A percentile compares a stretch with the other conserved stretches of the same genome.
These are phyloP conservation scores for Amylocarpus encephaloides DNA, from an alignment of 2,329 filamentous ascomycete genomes.

Conservation along the genomic window DNA sequence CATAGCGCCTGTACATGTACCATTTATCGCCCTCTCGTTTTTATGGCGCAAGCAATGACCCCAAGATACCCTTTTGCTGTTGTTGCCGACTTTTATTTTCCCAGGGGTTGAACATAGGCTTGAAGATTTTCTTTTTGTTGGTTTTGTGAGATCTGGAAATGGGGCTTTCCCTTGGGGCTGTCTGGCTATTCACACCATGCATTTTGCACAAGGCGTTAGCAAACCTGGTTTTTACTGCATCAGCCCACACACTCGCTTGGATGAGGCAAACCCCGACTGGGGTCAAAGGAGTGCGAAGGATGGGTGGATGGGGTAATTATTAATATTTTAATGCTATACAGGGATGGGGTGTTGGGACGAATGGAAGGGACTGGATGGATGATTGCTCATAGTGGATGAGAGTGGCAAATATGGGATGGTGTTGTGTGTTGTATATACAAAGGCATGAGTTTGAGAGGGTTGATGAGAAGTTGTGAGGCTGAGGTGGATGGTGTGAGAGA, in stretches of 20 bases:
- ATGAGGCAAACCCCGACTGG: neutral
- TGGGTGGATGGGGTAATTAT: constrained; percentile 19
- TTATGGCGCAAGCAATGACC: constrained; percentile 15
- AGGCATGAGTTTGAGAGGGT: neutral
- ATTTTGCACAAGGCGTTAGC: neutral
- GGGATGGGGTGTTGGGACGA: constrained; percentile 1
- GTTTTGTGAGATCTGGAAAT: neutral
- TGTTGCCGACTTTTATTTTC: constrained; percentile 9
- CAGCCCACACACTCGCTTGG: constrained; percentile 6
- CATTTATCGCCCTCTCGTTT: constrained; percentile 15
- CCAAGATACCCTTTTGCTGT: constrained; percentile 20
- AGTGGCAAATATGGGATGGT: neutral
- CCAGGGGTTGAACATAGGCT: neutral
- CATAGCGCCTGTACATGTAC: constrained; percentile 17
- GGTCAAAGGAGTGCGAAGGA: neutral
- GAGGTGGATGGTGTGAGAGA: neutral
- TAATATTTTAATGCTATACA: constrained; percentile 20
- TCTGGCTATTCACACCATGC: neutral
- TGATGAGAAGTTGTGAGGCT: neutral
- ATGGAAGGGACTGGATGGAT: neutral
- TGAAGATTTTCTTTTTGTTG: constrained; percentile 1
- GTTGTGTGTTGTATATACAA: constrained; percentile 3
- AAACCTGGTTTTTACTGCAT: neutral
- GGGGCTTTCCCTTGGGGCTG: neutral
- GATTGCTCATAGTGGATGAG: constrained; percentile 3